Conservation (phyloP, 208 protist species). For the Plasmodiophora brassicae region DNA sequence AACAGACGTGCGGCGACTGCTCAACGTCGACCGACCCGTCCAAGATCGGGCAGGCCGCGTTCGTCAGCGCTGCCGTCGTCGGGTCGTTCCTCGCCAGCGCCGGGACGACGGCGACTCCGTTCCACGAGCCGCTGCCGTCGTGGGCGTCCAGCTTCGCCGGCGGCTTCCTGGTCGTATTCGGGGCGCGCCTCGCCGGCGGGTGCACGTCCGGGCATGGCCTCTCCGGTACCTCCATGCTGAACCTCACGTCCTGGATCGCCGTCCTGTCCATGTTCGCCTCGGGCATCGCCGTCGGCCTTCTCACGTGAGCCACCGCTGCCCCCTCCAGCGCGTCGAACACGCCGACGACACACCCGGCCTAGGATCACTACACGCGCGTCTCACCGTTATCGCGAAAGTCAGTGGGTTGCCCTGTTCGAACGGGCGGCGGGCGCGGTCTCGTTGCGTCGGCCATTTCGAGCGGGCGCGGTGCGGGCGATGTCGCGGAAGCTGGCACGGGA, state of each 20-base stretch:
- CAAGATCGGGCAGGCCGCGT: background rate
- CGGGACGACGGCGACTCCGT: background rate
- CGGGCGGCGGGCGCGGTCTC: too few relatives aligned
- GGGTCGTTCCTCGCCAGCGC: background rate
- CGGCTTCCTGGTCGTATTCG: slow-evolving; percentile 50
- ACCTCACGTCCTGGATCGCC: slow-evolving; percentile 14
- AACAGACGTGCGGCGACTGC: too few relatives aligned
- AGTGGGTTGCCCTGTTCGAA: too few relatives aligned
- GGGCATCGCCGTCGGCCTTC: slow-evolving; percentile 15
- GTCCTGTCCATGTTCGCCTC: slow-evolving; percentile 42
- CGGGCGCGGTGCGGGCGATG: too few relatives aligned
- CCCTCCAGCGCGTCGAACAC: background rate
- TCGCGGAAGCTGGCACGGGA: too few relatives aligned
- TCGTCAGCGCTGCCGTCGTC: background rate
- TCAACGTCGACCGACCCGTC: too few relatives aligned
- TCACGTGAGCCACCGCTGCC: background rate
- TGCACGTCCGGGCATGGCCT: slow-evolving; percentile 52
- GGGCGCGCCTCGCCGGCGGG: slow-evolving; percentile 46
- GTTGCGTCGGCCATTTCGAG: too few relatives aligned
- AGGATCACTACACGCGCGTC: too few relatives aligned
- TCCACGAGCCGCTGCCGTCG: background rate
- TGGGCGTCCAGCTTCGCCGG: slow-evolving; percentile 35
- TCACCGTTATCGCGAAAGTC: too few relatives aligned
- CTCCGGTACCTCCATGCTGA: slow-evolving; percentile 34
- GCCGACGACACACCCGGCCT: too few relatives aligned